Percentiles rank a stretch among this genome's conserved stretches.
phyloP scores from a whole-genome alignment of 1,284 basidiomycete species.

The Cutaneotrichosporon sp. region DNA sequence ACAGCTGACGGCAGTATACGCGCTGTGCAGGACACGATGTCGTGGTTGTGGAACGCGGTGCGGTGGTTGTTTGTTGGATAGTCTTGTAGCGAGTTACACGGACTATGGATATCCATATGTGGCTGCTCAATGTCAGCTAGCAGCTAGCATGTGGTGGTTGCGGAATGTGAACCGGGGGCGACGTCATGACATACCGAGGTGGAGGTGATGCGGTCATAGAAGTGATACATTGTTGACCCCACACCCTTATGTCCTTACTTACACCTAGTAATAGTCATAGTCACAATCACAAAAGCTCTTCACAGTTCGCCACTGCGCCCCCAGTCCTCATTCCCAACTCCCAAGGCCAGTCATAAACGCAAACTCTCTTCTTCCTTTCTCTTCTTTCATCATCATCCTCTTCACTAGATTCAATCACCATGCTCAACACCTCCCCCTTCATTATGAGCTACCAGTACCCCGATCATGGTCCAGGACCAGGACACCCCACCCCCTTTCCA shows the following conservation, averaged over 20 bases:
- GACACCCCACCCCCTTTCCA: background rate
- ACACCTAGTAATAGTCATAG: no score
- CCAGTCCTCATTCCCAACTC: no score
- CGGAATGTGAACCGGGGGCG: background rate
- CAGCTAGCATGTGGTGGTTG: background rate
- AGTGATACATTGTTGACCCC: no score
- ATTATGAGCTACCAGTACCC: slow-evolving; percentile 2
- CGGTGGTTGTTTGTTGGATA: slow-evolving; percentile 24
- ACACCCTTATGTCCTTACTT: no score
- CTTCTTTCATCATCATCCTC: background rate
- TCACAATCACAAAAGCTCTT: no score
- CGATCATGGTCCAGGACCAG: background rate
- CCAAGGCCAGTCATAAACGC: no score
- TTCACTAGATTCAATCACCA: background rate
- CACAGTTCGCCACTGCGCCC: background rate
- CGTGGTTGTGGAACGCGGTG: slow-evolving; percentile 34
- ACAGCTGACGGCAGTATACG: slow-evolving; percentile 15
- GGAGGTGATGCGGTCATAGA: background rate
- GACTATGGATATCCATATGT: background rate
- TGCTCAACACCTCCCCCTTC: background rate
- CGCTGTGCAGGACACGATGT: slow-evolving; percentile 17
- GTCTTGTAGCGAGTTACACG: background rate
- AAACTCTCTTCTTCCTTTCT: background rate
- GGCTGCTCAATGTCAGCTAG: background rate
- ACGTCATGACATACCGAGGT: background rate